Evolutionary conservation across 768 basidiomycete species (phyloP), one percentile per base, ranked within the genome.

Genomic region (Lactarius akahatsu): DNA sequence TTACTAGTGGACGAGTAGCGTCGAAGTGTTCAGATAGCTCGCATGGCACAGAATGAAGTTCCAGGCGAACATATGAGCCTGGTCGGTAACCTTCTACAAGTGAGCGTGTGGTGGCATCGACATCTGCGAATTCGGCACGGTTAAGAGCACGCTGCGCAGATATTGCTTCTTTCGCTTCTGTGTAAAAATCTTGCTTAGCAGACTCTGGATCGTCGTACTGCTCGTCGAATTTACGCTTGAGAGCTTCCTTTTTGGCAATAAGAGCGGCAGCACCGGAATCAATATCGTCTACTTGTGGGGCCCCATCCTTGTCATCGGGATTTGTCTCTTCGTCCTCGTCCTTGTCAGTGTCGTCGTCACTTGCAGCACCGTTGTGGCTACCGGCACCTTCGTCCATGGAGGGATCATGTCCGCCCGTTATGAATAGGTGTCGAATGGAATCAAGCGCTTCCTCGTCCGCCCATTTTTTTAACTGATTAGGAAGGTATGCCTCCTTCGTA

Each of bases 151-250:
- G 86, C 73, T 97, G 95, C 10, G 84, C 83, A 26, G 92, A 85
- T 73, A 99, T 92, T 73, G 95, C 94, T 23, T 91, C 92, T 78
- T 98, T 99, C 76, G 91, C 88, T 73, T 90, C 86, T 58, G 89
- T 86, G 79, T 97, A 99, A 73, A 97, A 97, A 73, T 94, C 92
- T 75, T 86, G 77, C 72, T 91, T 90, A 63, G 86, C 78, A 62
- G 83, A 81, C 54, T 91, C 89, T 3, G 91, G 90, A 70, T 95
- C 93, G 75, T 97, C 94, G 76, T 98, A 98, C 77, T 96, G 91
- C 72, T 94, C 92, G 77, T 99, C 93, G 74, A 99, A 99, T 76
- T 96, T 96, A 70, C 88, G 87, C 77, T 97, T 97, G 66, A 98
- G 83, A 2, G 83, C 86, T 71, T 92, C 93, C 79, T 98, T 98